Base-by-base conservation (phyloP, 208 protist genomes). In the Crithidia acanthocephali region DNA sequence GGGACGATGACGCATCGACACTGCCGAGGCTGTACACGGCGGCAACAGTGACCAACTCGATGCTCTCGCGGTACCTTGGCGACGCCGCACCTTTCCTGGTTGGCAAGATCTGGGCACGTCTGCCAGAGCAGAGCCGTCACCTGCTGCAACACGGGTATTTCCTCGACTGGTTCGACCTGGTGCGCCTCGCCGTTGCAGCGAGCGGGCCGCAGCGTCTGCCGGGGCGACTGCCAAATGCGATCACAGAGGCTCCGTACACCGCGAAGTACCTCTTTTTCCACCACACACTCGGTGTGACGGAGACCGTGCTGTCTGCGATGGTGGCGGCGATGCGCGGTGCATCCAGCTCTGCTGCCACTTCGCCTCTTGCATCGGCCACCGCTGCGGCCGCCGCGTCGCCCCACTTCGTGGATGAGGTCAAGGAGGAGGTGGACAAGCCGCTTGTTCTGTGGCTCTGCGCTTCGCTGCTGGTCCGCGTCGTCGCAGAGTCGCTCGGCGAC, bases 261-360 rank as follows among this genome's bases (percentile, higher is more conserved):
- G 68, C 81, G 42, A 94, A 93, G 79, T 94, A 90, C 68, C 70
- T 93, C 22, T 96, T 93, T 57, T 75, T 96, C 10, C 87, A 80
- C 51, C 81, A 92, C 61, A 93, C 89, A 20, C 71, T 96, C 15
- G 66, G 73, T 13, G 35, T 94, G 6, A 82, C 87, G 52, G 79
- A 77, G 48, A 44, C 40, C 6, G 45, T 79, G 22, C 68, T 94
- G 83, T 30, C 20, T 33, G 68, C 57, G 23, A 68, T 88, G 64
- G 76, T 76, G 1, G 61, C 44, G 3, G 59, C 67, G 25, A 63
- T 94, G 66, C 72, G 77, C 15, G 61, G n/a, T 23, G 50, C 35
- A 42, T 25, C 37, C 16, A 28, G 40, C 25, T 25, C 53, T 45
- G 25, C 25, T 23, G 48, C 10, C 32, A 15, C 25, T 8, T 40